Percentiles rank a stretch among this genome's conserved stretches.
These are phyloP conservation scores for Gossypium raimondii DNA, from an alignment of 345 rosid genomes.

Conservation along the genomic window DNA sequence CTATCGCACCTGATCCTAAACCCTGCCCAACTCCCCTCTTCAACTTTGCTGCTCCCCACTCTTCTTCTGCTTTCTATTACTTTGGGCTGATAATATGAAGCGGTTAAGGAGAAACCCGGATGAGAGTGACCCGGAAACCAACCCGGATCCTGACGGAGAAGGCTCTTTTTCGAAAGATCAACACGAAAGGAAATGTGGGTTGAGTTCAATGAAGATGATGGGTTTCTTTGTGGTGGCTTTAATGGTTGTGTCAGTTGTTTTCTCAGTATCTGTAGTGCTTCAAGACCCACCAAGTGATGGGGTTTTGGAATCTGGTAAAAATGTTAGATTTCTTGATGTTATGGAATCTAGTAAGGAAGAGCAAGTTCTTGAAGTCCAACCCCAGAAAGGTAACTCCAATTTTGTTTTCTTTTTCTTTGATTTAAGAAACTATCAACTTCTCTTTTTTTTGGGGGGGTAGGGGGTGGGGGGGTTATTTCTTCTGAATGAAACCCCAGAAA, in stretches of 20 bases:
- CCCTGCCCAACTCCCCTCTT: neutral
- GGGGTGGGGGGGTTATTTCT: too few relatives aligned
- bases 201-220: conserved; percentile 33
- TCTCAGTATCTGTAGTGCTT: conserved; percentile 42
- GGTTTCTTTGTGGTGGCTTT: conserved; percentile 30
- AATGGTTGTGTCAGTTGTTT: conserved; percentile 36
- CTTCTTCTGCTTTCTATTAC: neutral
- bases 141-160: conserved; percentile 19
- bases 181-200: conserved; percentile 23
- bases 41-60: neutral
- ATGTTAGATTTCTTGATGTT: conserved; percentile 14
- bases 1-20: neutral
- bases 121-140: conserved; percentile 18
- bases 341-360: conserved; percentile 21
- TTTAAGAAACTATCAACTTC: neutral
- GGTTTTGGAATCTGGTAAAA: conserved; percentile 23
- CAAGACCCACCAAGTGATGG: conserved; percentile 41
- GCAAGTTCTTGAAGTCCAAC: conserved; percentile 10
- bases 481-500: neutral
- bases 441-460: too few relatives aligned
- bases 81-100: conserved; percentile 27
- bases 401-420: neutral
- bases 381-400: conserved; percentile 28
- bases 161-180: conserved; percentile 22
- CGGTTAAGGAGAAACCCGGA: conserved; percentile 28